Evolutionary conservation across 176 grass and related monocot genomes (phyloP).

Genomic region (Ensete glaucum): DNA sequence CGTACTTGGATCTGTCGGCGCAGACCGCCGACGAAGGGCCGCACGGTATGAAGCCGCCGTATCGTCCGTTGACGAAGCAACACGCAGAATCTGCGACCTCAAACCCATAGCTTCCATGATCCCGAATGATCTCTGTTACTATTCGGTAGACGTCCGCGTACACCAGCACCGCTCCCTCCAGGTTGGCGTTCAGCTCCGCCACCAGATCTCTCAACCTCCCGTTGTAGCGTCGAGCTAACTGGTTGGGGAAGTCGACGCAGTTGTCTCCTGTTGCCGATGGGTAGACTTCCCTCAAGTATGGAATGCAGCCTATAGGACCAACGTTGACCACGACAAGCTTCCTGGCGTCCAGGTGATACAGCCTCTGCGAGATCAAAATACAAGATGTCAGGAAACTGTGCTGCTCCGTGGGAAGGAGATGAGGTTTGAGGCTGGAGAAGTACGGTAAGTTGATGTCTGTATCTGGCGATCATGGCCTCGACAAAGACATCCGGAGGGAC

Average conservation of each 20-base stretch:
- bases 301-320: slow-evolving; percentile 80
- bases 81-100: slow-evolving; percentile 66
- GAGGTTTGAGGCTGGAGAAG: background rate
- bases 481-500: slow-evolving; percentile 43
- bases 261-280: slow-evolving; percentile 12
- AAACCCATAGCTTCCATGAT: slow-evolving; percentile 63
- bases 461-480: slow-evolving; percentile 44
- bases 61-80: slow-evolving; percentile 41
- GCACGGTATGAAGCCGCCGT: slow-evolving; percentile 63
- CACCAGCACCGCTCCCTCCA: slow-evolving; percentile 28
- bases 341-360: slow-evolving; percentile 61
- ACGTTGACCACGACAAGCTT: slow-evolving; percentile 74
- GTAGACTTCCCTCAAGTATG: slow-evolving; percentile 57
- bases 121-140: slow-evolving; percentile 46
- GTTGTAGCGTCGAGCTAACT: slow-evolving; percentile 59
- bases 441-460: slow-evolving; percentile 55
- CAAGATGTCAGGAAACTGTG: background rate
- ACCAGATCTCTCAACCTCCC: slow-evolving; percentile 41
- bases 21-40: slow-evolving; percentile 46
- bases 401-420: background rate
- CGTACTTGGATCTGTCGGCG: slow-evolving; percentile 64
- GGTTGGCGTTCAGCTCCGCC: slow-evolving; percentile 30
- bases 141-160: slow-evolving; percentile 72
- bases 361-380: slow-evolving; percentile 36
- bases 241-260: slow-evolving; percentile 52